Evolutionary conservation across 371 early-diverging fungal species (phyloP).

Genomic region (Umbelopsis sp.): DNA sequence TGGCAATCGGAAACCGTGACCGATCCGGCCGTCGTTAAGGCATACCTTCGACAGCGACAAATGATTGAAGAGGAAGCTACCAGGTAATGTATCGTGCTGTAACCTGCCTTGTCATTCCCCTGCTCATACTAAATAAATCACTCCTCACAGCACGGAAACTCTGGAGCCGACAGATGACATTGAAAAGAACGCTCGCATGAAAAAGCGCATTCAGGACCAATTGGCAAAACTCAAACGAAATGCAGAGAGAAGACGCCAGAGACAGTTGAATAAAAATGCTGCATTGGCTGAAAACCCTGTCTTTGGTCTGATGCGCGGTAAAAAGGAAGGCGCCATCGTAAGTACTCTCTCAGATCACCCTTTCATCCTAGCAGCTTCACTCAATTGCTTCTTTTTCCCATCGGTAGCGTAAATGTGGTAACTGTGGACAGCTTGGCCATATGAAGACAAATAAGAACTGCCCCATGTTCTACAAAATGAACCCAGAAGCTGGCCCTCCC

Average conservation of each 20-base stretch:
- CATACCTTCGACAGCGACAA: constrained; percentile 83
- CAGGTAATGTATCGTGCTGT: constrained; percentile 27
- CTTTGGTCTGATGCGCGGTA: constrained; percentile 58
- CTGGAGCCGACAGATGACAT: constrained; percentile 64
- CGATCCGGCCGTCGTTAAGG: constrained; percentile 86
- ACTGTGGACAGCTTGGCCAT: constrained; percentile 85
- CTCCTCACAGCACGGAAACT: constrained; percentile 48
- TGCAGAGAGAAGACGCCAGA: constrained; percentile 61
- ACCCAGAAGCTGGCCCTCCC: constrained; percentile 29
- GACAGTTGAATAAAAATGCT: constrained; percentile 50
- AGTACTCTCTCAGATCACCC: constrained; percentile 10
- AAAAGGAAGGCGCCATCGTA: constrained; percentile 59
- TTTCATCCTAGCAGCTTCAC: neutral
- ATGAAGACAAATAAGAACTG: constrained; percentile 90
- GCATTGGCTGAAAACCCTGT: constrained; percentile 56
- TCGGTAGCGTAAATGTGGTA: constrained; percentile 72
- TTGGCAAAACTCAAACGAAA: constrained; percentile 66
- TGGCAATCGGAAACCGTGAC: constrained; percentile 83
- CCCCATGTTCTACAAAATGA: constrained; percentile 64
- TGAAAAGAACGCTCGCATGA: constrained; percentile 65
- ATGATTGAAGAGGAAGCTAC: constrained; percentile 76
- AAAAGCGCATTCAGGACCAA: constrained; percentile 65
- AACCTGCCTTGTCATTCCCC: neutral
- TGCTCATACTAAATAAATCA: neutral
- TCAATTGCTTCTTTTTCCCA: neutral